Base-by-base conservation (phyloP, 257 asterid genomes). In the Nicotiana obtusifolia region DNA sequence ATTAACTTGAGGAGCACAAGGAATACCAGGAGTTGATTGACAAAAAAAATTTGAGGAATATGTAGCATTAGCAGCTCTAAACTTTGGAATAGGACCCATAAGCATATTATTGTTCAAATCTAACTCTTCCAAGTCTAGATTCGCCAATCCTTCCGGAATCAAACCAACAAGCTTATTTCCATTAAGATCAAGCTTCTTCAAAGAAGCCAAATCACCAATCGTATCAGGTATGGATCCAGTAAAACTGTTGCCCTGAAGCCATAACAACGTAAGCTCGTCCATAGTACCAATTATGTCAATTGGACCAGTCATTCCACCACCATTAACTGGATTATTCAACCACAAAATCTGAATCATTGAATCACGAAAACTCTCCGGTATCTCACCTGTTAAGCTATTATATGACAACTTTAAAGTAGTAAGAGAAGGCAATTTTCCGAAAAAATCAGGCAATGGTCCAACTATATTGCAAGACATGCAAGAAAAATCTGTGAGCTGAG, bases 241-340 rank as follows among this genome's bases (percentile, higher is more conserved):
- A 68, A 94, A 92, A 19, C 78, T 87, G 82, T 94, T 94, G 10
- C 97, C 97, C 19, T 94, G 95, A 35, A 94, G 90, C 97, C 97
- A 92, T 47, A 88, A 81, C 49, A 31, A 76, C 9, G 85, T 80
- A 71, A 93, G 80, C 81, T 91, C 93, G 61, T 84, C 85, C 98
- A 94, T 90, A 57, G 85, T 87, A 14, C 82, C 87, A 52, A 94
- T 82, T 31, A 87, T 82, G 68, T 89, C 90, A 1, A 94, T 92
- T 11, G 92, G 57, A 64, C 95, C 97, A 2, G 78, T 86, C 91
- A 94, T 85, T 26, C 90, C 92, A 76, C 81, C 89, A 71, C 90
- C 89, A 35, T 86, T 86, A 41, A 41, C 10, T 65, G 93, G 97
- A 88, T 94, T 86, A 86, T 94, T 92, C 89, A 94, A 84, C 97